Evolutionary conservation across 345 rosid species (phyloP).

Genomic region (Stellera chamaejasme): DNA sequence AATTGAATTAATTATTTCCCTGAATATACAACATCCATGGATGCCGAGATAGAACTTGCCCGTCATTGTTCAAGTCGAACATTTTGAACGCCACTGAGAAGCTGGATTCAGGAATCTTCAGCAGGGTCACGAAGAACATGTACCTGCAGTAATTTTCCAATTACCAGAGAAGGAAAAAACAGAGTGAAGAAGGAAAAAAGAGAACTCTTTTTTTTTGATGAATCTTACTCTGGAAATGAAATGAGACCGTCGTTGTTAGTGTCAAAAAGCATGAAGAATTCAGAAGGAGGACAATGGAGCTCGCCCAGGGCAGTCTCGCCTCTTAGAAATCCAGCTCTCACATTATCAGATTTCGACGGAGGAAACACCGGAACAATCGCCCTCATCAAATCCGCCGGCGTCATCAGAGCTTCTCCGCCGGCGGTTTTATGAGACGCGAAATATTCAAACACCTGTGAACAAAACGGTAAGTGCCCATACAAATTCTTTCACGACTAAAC

Average conservation of each 20-base stretch:
- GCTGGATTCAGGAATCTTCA: conserved; percentile 66
- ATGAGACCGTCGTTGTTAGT: conserved; percentile 44
- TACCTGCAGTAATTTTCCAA: conserved; percentile 27
- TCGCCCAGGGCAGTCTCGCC: conserved; percentile 31
- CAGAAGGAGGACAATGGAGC: conserved; percentile 41
- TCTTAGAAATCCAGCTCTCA: conserved; percentile 40
- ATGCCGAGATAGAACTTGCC: conserved; percentile 21
- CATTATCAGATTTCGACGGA: conserved; percentile 46
- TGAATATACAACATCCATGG: neutral
- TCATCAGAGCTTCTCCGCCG: conserved; percentile 53
- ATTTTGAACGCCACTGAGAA: conserved; percentile 57
- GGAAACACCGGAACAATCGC: conserved; percentile 77
- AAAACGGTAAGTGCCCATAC: too few species aligned
- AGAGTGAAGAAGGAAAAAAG: neutral
- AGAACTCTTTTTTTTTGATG: too few species aligned
- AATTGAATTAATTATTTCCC: too few species aligned
- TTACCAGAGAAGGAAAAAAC: neutral
- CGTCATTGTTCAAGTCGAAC: conserved; percentile 55
- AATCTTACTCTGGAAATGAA: conserved; percentile 48
- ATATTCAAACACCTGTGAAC: conserved; percentile 45
- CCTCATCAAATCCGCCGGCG: conserved; percentile 56
- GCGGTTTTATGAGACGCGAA: conserved; percentile 38
- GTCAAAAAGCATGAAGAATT: conserved; percentile 58
- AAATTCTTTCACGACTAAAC: too few species aligned
- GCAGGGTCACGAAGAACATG: conserved; percentile 54